Percentiles rank a stretch among this genome's conserved stretches.
These are phyloP conservation scores for Begonia masoniana DNA, from an alignment of 306 rosid genomes.

Conservation along the genomic window DNA sequence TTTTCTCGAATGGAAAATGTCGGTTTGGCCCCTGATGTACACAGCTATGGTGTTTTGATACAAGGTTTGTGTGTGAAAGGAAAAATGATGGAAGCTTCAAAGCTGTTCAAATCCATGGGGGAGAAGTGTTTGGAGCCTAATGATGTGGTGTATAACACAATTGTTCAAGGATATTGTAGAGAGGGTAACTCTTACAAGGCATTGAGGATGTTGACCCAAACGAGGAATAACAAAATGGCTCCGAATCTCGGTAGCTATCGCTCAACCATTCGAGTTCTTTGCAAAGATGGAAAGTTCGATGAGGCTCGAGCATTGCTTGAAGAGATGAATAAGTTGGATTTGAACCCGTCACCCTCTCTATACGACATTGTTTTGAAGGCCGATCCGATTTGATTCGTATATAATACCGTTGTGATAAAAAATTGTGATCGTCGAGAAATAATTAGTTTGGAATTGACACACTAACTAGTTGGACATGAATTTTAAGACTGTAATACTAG, in stretches of 20 bases:
- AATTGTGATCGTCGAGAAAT: too few relatives aligned
- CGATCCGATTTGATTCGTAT: too few relatives aligned
- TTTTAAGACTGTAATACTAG: too few relatives aligned
- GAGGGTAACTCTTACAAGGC: slow-evolving; percentile 70
- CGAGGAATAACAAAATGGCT: slow-evolving; percentile 41
- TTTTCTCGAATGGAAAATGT: slow-evolving; percentile 54
- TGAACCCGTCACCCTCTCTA: slow-evolving; percentile 3
- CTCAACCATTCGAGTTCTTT: slow-evolving; percentile 44
- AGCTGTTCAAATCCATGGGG: slow-evolving; percentile 35
- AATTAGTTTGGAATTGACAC: too few relatives aligned
- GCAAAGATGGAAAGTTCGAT: slow-evolving; percentile 42
- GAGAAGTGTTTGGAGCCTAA: slow-evolving; percentile 41
- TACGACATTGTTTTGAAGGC: neutral
- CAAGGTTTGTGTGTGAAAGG: slow-evolving; percentile 56
- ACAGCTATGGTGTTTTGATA: slow-evolving; percentile 45
- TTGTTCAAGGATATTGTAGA: slow-evolving; percentile 68
- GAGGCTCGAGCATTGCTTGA: slow-evolving; percentile 45
- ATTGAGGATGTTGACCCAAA: slow-evolving; percentile 51
- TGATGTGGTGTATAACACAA: slow-evolving; percentile 46
- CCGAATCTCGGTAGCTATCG: slow-evolving; percentile 54
- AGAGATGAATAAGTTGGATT: slow-evolving; percentile 22
- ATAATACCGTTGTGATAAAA: too few relatives aligned
- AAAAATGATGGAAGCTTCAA: slow-evolving; percentile 56
- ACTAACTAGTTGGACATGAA: too few relatives aligned
- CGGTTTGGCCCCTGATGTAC: slow-evolving; percentile 50